These are phyloP conservation scores for Globisporangium barbulae DNA, from an alignment of 352 stramenopile genomes.

Conservation along the genomic window DNA sequence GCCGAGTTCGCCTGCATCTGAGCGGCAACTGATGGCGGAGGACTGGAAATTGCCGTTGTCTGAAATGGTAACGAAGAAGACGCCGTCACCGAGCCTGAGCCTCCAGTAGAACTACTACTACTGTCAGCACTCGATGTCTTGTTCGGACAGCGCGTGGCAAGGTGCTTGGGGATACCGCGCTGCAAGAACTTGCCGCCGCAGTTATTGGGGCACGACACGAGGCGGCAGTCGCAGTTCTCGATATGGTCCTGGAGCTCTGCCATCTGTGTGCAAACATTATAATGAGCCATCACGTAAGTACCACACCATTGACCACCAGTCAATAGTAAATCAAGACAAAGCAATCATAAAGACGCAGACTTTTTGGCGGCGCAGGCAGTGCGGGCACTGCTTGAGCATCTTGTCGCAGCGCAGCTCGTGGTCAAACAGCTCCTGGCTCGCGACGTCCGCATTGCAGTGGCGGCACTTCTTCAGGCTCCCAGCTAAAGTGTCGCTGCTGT, in stretches of 20 bases:
- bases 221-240: slow-evolving; percentile 74
- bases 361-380: slow-evolving; percentile 78
- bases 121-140: slow-evolving; percentile 6
- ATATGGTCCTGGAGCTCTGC: slow-evolving; percentile 78
- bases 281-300: background rate
- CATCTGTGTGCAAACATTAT: slow-evolving; percentile 26
- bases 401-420: slow-evolving; percentile 80
- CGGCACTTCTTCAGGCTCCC: slow-evolving; percentile 56
- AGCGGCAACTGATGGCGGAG: background rate
- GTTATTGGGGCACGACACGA: slow-evolving; percentile 72
- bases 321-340: background rate
- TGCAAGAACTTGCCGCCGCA: slow-evolving; percentile 81
- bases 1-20: background rate
- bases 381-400: slow-evolving; percentile 79
- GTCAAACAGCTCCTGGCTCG: slow-evolving; percentile 44
- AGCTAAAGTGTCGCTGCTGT: background rate
- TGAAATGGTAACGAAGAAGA: background rate
- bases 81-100: no score
- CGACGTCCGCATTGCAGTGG: slow-evolving; percentile 51
- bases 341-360: slow-evolving; percentile 16
- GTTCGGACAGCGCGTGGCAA: slow-evolving; percentile 68
- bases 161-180: slow-evolving; percentile 67
- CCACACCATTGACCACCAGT: background rate
- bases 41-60: background rate
- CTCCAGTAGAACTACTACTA: background rate